These are phyloP conservation scores for Eustoma russellianum DNA, from an alignment of 257 asterid species.

Conservation along the genomic window DNA sequence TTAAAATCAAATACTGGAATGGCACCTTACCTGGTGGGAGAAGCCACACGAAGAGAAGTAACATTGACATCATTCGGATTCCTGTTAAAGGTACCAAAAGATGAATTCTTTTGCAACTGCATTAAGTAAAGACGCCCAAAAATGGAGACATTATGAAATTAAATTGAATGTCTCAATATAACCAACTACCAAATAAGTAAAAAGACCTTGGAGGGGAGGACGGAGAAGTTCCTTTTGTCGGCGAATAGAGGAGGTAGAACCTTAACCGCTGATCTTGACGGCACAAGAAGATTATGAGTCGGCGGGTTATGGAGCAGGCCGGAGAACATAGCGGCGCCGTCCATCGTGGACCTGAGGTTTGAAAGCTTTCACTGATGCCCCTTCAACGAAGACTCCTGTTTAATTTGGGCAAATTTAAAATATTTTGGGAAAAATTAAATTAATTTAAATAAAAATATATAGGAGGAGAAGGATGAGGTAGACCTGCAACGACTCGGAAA, in stretches of 20 bases:
- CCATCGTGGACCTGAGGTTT: too few species aligned
- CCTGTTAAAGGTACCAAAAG: slow-evolving; percentile 22
- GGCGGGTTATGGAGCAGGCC: slow-evolving; percentile 17
- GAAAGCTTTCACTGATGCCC: too few species aligned
- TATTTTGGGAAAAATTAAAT: too few species aligned
- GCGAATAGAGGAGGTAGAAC: slow-evolving; percentile 12
- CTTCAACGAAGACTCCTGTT: too few species aligned
- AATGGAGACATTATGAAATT: background rate
- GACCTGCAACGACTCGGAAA: too few species aligned
- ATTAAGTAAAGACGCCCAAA: background rate
- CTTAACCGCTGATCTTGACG: slow-evolving; percentile 7
- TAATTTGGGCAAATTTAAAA: too few species aligned
- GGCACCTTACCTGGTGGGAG: slow-evolving; percentile 36
- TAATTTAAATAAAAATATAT: too few species aligned
- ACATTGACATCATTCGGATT: slow-evolving; percentile 12
- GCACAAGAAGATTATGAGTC: slow-evolving; percentile 10
- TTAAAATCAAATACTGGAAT: background rate
- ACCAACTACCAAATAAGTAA: background rate
- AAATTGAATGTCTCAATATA: background rate
- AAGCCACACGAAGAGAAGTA: slow-evolving; percentile 37
- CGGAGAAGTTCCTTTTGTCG: slow-evolving; percentile 8
- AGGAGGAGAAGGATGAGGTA: too few species aligned
- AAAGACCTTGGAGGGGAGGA: slow-evolving; percentile 21
- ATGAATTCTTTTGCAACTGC: slow-evolving; percentile 22
- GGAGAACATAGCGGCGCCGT: slow-evolving; percentile 16